Base-by-base conservation (phyloP, 2,329 filamentous ascomycete species). In the Plenodomus lindquistii region DNA sequence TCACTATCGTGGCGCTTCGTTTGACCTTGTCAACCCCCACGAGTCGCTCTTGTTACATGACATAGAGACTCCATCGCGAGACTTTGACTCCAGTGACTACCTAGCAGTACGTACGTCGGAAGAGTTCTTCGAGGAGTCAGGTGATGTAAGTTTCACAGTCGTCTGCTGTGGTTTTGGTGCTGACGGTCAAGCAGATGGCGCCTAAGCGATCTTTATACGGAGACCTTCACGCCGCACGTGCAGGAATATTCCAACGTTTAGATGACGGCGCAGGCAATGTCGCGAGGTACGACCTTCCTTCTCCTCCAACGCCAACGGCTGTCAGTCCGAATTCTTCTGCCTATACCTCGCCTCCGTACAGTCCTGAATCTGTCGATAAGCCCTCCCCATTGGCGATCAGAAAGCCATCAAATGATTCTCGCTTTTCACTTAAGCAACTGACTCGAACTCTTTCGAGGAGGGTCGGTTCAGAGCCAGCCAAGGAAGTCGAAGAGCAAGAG, bases 11-110 rank as follows among this genome's bases (percentile, higher is more conserved):
- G 71, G 71, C 38, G 56, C 70, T 2, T 73, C 71, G 15, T 74
- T 74, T 42, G 70, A 74, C 45, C 46, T 74, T 11, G 63, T 74
- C 17, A 74, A 74, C 39, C 71, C 71, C 2, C 70, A 69, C 57
- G 60, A 67, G 31, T 73, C 71, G 2, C 54, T 74, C 15, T 47
- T 63, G 9, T 50, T 69, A 35, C 68, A 69, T 42, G 59, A 73
- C 20, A 68, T 74, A 40, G 69, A 69, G 19, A 71, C 70, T 16
- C 70, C 71, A 4, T 69, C 67, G 15, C 55, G 60, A 40, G 71
- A 72, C 19, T 44, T 67, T n/a, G 69, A 70, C 17, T 67, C 62
- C 9, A 63, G 58, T 43, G 70, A 73, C 7, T 64, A 66, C 44
- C 48, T 71, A 36, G 51, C 60, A 17, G 40, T 66, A 34, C 50